Evolutionary conservation across 2,329 filamentous ascomycete species (phyloP), one percentile per base, ranked within the genome.

Genomic region (Fusarium keratoplasticum): DNA sequence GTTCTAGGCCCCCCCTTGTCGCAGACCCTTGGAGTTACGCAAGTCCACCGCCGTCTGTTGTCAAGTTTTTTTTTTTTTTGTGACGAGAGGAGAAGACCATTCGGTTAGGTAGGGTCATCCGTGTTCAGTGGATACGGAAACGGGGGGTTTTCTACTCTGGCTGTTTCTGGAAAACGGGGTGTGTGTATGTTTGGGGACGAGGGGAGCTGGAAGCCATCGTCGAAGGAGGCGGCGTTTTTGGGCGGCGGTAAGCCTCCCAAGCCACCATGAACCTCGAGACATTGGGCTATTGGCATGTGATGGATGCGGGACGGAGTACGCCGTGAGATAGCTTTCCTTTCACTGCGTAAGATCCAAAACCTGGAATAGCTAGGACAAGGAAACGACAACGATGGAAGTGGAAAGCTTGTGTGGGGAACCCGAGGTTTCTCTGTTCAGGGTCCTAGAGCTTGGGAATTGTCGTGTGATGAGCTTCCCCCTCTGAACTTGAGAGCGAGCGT

Each of bases 391-490:
- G 27, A 52, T 31, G 18, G 29, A 50, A n/a, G 29, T 40, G 29
- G 42, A 50, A 59, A 73, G 64, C 71, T 73, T 64, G 68, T 69
- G 71, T 74, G 71, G 71, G 64, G 68, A 70, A 61, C 6, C 27
- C 18, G 50, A n/a, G 44, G 18, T n/a, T 54, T 44, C 14, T 44
- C 58, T 60, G 54, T 74, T 58, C 54, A 74, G 68, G 71, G 68
- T 74, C 61, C 64, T 69, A 44, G 71, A 74, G 50, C 25, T 61
- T 61, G 35, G 60, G 27, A 22, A 18, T 33, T 52, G 44, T 74
- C 61, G 35, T 63, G 61, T 73, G 68, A 69, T 58, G n/a, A 52
- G 55, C n/a, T 72, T 35, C 44, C 29, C 13, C 11, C 42, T 73
- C 58, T 71, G 66, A 58, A 67, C 31, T 50, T 18, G 44, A 52